Conservation (phyloP, 2,329 filamentous ascomycete species). For the Fusarium subglutinans region DNA sequence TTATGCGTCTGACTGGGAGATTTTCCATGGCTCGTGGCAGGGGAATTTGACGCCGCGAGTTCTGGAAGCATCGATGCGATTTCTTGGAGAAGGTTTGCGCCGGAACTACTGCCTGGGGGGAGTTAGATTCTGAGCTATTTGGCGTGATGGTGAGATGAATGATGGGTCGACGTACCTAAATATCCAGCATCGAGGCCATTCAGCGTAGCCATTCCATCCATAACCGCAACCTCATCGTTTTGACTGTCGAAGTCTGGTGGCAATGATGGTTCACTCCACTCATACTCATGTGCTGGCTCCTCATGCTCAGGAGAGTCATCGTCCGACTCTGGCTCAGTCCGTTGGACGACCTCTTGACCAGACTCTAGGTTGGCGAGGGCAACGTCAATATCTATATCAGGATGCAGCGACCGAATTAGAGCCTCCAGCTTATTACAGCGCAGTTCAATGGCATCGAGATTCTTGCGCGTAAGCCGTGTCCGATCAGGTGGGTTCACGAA, state of each 20-base stretch:
- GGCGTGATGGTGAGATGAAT: too few species aligned
- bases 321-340: neutral
- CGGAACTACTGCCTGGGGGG: neutral
- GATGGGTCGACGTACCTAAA: neutral
- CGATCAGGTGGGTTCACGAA: neutral
- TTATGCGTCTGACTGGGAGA: neutral
- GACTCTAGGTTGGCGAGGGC: neutral
- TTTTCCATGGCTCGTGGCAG: neutral
- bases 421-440: neutral
- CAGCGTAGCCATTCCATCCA: neutral
- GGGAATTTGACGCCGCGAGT: neutral
- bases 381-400: neutral
- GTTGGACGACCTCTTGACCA: neutral
- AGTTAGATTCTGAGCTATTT: neutral
- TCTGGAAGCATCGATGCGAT: neutral
- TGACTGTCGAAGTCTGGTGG: neutral
- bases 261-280: neutral
- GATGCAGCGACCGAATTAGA: neutral
- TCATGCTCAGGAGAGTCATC: neutral
- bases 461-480: neutral
- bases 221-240: neutral
- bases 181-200: neutral
- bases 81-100: neutral
- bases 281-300: neutral
- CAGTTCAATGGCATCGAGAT: neutral